Base-by-base conservation (phyloP, 2,329 filamentous ascomycete species). In the Cyphellophora europaea region DNA sequence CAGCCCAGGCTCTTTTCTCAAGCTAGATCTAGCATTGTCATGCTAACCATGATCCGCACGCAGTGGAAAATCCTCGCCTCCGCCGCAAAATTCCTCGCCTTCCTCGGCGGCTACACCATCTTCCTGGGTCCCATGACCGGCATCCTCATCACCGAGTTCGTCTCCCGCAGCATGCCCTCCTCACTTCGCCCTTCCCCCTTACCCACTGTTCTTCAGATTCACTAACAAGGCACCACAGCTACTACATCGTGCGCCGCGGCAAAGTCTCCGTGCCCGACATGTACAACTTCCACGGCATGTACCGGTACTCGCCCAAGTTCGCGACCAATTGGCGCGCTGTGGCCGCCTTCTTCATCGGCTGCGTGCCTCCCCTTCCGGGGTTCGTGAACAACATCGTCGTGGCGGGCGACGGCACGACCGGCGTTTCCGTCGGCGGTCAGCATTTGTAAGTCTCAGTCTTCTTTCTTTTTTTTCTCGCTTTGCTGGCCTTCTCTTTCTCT, bases 21-120 rank as follows among this genome's bases (percentile, higher is more conserved):
- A n/a, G n/a, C n/a, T 11, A 21, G 33, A 32, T 25, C 17, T 32
- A 21, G 6, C 27, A 33, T 37, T 8, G 10, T 27, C n/a, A 12
- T 19, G 29, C 36, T 42, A 27, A 42, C 29, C 21, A 35, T 14
- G 19, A n/a, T n/a, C n/a, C n/a, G n/a, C 13, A 6, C 13, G 3
- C 13, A 41, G 2, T 80, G 76, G 77, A 78, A 78, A 56, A 80
- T 81, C 38, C 59, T 80, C 12, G 62, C 54, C 19, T 75, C 69
- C 0, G 77, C 76, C 2, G 52, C 56, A 2, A 74, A 67, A 1
- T 74, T 81, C 45, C 56, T 79, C 3, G 67, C 70, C 28, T 83
- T 82, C 56, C 79, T 84, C 69, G 65, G 69, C 28, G 77, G 76
- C 1, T 77, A 79, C 51, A 69, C 71, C 1, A 66, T 81, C 25